Conservation (phyloP, 1,284 basidiomycete genomes). For the Pholiota adiposa region DNA sequence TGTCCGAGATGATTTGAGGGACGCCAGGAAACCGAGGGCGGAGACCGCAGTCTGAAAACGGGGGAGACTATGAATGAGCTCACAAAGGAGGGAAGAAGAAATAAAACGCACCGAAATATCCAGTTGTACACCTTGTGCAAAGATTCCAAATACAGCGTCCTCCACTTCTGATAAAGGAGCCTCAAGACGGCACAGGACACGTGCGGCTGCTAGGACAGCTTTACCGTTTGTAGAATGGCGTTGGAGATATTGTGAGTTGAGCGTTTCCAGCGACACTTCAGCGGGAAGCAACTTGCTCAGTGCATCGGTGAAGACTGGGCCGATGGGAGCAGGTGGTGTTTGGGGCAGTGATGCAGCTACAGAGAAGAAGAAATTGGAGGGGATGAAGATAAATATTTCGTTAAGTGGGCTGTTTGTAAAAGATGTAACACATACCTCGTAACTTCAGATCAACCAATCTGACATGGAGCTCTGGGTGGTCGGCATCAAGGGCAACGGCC, state of each 20-base stretch:
- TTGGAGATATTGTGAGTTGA: slow-evolving; percentile 80
- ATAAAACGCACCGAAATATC: slow-evolving; percentile 52
- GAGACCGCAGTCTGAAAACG: slow-evolving; percentile 49
- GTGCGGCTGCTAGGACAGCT: slow-evolving; percentile 66
- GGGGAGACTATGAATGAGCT: background rate
- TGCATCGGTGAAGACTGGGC: slow-evolving; percentile 47
- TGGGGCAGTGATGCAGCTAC: slow-evolving; percentile 48
- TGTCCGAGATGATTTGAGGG: slow-evolving; percentile 51
- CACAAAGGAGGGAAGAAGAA: background rate
- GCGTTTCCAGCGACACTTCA: slow-evolving; percentile 62
- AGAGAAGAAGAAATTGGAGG: background rate
- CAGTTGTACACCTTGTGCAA: slow-evolving; percentile 49
- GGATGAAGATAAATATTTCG: background rate
- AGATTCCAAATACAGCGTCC: slow-evolving; percentile 54
- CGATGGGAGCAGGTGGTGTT: slow-evolving; percentile 47
- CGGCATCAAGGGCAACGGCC: slow-evolving; percentile 59
- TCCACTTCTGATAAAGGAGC: slow-evolving; percentile 63
- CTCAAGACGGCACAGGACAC: slow-evolving; percentile 50
- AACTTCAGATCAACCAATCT: slow-evolving; percentile 70
- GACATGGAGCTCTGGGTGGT: slow-evolving; percentile 73
- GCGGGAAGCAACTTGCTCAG: slow-evolving; percentile 59
- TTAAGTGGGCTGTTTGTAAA: slow-evolving; percentile 6
- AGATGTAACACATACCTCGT: slow-evolving; percentile 43
- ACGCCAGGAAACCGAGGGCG: slow-evolving; percentile 49
- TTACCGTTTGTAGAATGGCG: slow-evolving; percentile 50